Conservation (phyloP, 495 filamentous ascomycete species). For the Penicillium mononematosum region DNA sequence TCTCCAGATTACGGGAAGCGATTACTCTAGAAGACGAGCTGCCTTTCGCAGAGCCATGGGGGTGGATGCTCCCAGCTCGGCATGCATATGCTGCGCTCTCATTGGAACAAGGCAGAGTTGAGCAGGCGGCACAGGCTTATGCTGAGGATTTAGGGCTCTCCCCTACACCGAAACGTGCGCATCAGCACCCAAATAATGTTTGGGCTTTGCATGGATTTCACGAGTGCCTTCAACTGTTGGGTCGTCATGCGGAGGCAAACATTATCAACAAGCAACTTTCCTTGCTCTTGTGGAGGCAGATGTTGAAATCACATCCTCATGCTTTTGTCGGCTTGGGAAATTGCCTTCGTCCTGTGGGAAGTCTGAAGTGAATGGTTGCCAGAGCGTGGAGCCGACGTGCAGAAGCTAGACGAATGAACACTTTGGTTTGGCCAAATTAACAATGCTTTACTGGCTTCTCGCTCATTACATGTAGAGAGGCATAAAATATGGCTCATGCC, state of each 20-base stretch:
- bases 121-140: conserved; percentile 54
- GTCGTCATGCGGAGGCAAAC: conserved; percentile 45
- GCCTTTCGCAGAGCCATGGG: conserved; percentile 64
- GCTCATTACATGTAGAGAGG: neutral
- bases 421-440: neutral
- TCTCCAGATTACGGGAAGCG: conserved; percentile 46
- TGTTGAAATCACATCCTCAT: conserved; percentile 55
- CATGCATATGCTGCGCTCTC: conserved; percentile 62
- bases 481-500: neutral
- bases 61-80: conserved; percentile 63
- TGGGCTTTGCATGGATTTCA: conserved; percentile 64
- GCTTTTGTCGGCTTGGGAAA: conserved; percentile 51
- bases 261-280: conserved; percentile 50
- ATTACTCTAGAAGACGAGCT: conserved; percentile 50
- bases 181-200: conserved; percentile 62
- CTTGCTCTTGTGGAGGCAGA: conserved; percentile 54
- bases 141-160: conserved; percentile 57
- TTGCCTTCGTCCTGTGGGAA: conserved; percentile 9
- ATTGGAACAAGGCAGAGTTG: conserved; percentile 55
- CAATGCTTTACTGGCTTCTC: neutral
- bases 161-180: conserved; percentile 49
- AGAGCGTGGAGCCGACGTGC: conserved; percentile 8
- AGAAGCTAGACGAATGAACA: conserved; percentile 7
- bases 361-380: conserved; percentile 16
- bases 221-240: conserved; percentile 55